A percentile compares a stretch with the other conserved stretches of the same genome.
These are phyloP conservation scores for Heterobasidion occidentale DNA, from an alignment of 1,284 basidiomycete genomes.

Conservation along the genomic window DNA sequence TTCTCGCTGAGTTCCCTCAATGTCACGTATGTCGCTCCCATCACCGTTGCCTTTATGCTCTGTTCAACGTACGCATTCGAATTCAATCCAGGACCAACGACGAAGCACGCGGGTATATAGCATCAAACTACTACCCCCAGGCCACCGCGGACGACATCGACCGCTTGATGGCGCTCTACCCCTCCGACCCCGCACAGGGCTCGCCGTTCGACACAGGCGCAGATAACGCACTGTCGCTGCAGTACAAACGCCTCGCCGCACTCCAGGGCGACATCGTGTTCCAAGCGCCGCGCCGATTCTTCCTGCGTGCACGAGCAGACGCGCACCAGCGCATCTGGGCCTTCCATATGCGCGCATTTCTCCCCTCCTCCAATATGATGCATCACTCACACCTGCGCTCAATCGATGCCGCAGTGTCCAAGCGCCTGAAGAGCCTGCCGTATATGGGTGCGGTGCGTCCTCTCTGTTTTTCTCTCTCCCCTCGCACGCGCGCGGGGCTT, in stretches of 20 bases:
- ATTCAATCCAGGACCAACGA: slow-evolving; percentile 5
- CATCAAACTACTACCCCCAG: slow-evolving; percentile 13
- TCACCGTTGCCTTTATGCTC: not conserved
- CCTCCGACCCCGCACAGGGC: slow-evolving; percentile 18
- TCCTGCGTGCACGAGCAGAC: slow-evolving; percentile 7
- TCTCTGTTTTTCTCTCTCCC: not conserved
- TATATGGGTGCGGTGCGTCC: slow-evolving; percentile 9
- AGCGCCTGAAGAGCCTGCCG: slow-evolving; percentile 7
- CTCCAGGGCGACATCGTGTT: slow-evolving; percentile 25
- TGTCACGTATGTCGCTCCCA: slow-evolving; percentile 25
- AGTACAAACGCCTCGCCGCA: slow-evolving; percentile 27
- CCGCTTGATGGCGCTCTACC: slow-evolving; percentile 17
- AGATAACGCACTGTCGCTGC: slow-evolving; percentile 22
- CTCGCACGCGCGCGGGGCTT: not conserved
- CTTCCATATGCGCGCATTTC: not conserved
- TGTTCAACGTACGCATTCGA: not conserved
- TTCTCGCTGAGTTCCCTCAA: slow-evolving; percentile 23
- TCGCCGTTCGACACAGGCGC: slow-evolving; percentile 27
- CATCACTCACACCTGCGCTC: slow-evolving; percentile 1
- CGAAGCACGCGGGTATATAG: slow-evolving; percentile 4
- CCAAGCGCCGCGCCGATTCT: slow-evolving; percentile 24
- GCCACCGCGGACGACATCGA: slow-evolving; percentile 11
- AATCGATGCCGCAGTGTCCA: slow-evolving; percentile 6
- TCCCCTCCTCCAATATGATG: not conserved
- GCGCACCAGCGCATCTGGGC: not conserved